These are phyloP conservation scores for Tephrocybe rancida DNA, from an alignment of 768 basidiomycete genomes.

Conservation along the genomic window DNA sequence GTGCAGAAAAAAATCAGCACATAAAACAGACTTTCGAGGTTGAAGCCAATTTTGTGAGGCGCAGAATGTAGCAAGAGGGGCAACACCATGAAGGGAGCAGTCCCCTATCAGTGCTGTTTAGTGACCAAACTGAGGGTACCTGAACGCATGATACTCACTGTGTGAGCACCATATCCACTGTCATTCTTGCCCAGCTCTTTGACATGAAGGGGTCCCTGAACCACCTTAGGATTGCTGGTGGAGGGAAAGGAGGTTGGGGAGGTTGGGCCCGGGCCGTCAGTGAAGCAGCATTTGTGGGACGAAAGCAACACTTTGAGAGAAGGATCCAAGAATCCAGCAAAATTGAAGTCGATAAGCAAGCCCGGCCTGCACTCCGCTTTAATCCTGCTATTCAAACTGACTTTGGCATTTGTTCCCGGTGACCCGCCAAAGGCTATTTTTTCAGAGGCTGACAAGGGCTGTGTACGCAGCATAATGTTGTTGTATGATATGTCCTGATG, in stretches of 20 bases:
- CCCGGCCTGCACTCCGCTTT: no score
- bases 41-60: neutral
- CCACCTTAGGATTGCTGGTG: no score
- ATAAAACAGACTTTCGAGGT: neutral
- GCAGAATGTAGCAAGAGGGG: neutral
- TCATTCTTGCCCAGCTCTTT: neutral
- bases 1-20: neutral
- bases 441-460: neutral
- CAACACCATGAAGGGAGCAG: neutral
- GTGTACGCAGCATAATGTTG: neutral
- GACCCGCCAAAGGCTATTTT: neutral
- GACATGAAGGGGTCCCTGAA: no score
- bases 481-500: neutral
- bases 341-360: no score
- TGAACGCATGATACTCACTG: neutral
- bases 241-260: no score
- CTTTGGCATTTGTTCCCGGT: neutral
- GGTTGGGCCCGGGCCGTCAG: no score
- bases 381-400: neutral
- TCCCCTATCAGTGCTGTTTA: neutral
- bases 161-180: neutral
- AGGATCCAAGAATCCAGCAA: no score
- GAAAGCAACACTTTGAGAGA: no score
- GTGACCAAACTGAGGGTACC: neutral
- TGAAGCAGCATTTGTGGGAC: no score